Evolutionary conservation across 345 rosid species (phyloP).

Genomic region (Brassica carinata): DNA sequence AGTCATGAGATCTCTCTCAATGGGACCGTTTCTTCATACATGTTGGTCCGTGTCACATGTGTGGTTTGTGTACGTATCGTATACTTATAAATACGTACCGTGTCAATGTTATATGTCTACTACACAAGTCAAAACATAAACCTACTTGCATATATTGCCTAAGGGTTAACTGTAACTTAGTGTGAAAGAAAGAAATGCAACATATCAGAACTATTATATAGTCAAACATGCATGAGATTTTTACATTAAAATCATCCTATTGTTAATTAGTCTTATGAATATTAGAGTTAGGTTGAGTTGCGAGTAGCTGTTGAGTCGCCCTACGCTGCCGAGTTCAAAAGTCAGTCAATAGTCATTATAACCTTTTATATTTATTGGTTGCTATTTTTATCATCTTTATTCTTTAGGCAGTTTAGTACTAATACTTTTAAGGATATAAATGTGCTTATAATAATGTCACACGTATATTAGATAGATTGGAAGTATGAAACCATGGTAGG

Average conservation of each 20-base stretch:
- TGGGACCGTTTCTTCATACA: conserved; percentile 38
- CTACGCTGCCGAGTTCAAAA: conserved; percentile 22
- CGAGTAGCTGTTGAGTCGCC: conserved; percentile 23
- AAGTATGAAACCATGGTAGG: conserved; percentile 20
- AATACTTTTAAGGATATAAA: conserved; percentile 13
- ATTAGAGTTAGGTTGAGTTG: conserved; percentile 25
- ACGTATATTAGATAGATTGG: not conserved
- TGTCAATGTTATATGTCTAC: not conserved
- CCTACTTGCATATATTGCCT: conserved; percentile 6
- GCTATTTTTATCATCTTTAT: conserved; percentile 30
- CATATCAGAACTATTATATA: conserved; percentile 17
- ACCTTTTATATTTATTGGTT: not conserved
- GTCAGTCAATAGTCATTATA: conserved; percentile 27
- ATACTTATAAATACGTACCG: not conserved
- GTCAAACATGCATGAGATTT: conserved; percentile 34
- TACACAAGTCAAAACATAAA: not conserved
- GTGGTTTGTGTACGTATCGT: conserved; percentile 18
- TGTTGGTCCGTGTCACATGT: conserved; percentile 40
- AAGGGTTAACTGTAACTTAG: not conserved
- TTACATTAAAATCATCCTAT: not conserved
- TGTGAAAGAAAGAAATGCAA: conserved; percentile 7
- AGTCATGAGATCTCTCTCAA: conserved; percentile 37
- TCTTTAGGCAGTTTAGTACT: conserved; percentile 23
- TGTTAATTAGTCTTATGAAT: conserved; percentile 20
- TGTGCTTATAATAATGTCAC: conserved; percentile 17